Percentiles rank a stretch among this genome's conserved stretches.
Conservation (phyloP, 371 early-diverging fungal genomes). For the Rhizomucor miehei region DNA sequence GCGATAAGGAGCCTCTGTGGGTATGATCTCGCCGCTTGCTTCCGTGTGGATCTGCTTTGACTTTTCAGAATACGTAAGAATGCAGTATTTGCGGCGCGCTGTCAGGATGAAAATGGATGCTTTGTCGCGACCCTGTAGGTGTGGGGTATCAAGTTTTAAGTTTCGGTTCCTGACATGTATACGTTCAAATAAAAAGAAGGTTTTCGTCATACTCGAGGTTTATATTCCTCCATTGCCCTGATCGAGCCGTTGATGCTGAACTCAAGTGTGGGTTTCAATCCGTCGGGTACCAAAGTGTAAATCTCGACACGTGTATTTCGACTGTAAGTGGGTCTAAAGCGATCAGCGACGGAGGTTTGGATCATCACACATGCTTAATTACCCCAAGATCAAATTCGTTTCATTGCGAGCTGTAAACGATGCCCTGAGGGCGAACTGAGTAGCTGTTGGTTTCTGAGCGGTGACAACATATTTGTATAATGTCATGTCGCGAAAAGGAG, state of each 20-base stretch:
- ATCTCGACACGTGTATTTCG: conserved; percentile 77
- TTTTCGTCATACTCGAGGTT: conserved; percentile 31
- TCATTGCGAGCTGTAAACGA: conserved; percentile 64
- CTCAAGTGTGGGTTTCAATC: conserved; percentile 63
- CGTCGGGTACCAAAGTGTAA: conserved; percentile 55
- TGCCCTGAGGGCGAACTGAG: conserved; percentile 58
- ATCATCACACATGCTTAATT: conserved; percentile 5
- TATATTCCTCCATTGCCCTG: conserved; percentile 53
- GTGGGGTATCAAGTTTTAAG: not conserved
- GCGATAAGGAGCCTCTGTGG: conserved; percentile 45
- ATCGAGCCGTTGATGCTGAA: conserved; percentile 74
- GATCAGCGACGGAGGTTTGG: no score
- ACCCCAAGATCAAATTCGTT: conserved; percentile 72
- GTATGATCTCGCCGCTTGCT: conserved; percentile 58
- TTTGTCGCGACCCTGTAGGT: conserved; percentile 36
- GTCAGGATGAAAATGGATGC: conserved; percentile 62
- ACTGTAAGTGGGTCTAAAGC: conserved; percentile 24
- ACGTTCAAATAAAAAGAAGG: conserved; percentile 13
- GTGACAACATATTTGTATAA: conserved; percentile 52
- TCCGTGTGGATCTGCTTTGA: conserved; percentile 56
- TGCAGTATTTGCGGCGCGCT: conserved; percentile 53
- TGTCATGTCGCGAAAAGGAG: conserved; percentile 27
- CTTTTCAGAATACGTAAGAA: conserved; percentile 56
- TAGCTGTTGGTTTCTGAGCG: conserved; percentile 51
- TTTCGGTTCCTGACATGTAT: not conserved